Conservation (phyloP, 257 asterid species). For the Primulina eburnea region DNA sequence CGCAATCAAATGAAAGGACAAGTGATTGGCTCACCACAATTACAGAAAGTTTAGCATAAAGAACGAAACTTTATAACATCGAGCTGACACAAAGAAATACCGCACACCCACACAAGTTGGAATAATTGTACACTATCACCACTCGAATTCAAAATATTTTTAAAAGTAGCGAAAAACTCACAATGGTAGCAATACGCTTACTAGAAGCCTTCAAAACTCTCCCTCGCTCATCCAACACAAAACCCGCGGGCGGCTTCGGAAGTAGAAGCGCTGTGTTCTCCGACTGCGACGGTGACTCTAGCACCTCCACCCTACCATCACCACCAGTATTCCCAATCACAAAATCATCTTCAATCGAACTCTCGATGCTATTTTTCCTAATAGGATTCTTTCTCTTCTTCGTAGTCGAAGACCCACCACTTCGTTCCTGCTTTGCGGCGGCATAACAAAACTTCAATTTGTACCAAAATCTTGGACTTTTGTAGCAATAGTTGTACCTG, state of each 20-base stretch:
- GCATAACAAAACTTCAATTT: conserved; percentile 38
- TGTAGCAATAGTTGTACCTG: not conserved
- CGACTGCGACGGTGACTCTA: conserved; percentile 37
- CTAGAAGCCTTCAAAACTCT: conserved; percentile 77
- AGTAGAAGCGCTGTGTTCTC: conserved; percentile 55
- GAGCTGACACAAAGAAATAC: not conserved
- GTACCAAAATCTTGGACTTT: conserved; percentile 25
- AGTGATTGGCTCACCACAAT: not conserved
- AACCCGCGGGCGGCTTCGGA: conserved; percentile 97
- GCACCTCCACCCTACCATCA: conserved; percentile 34
- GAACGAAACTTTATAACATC: not conserved
- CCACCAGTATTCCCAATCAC: conserved; percentile 39
- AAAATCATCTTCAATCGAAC: conserved; percentile 38
- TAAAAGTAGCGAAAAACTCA: conserved; percentile 33
- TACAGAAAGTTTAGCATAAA: not conserved
- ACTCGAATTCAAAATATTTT: not conserved
- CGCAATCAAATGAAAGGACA: not conserved
- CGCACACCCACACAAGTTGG: not conserved
- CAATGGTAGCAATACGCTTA: conserved; percentile 78
- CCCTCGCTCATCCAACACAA: conserved; percentile 80
- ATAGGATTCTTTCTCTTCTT: conserved; percentile 45
- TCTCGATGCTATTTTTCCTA: conserved; percentile 28
- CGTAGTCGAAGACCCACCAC: conserved; percentile 36
- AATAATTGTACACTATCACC: not conserved
- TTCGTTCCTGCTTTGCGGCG: conserved; percentile 56